A percentile compares a stretch with the other conserved stretches of the same genome.
Evolutionary conservation across 352 stramenopile species (phyloP).

Genomic region (Phytophthora sansomeana): DNA sequence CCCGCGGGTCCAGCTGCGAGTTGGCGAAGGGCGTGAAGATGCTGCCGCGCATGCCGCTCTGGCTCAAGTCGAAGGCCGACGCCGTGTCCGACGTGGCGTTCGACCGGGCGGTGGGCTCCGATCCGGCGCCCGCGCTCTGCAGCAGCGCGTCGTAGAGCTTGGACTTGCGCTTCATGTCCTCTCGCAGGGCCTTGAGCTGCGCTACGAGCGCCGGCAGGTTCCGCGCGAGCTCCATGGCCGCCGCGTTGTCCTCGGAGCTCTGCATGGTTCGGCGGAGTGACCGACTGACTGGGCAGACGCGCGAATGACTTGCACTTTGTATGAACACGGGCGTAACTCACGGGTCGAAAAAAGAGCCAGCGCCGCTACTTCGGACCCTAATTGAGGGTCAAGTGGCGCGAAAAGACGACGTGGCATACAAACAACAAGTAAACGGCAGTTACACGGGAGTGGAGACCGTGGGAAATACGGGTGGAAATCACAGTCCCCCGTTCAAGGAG

Average conservation of each 20-base stretch:
- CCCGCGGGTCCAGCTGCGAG: conserved; percentile 36
- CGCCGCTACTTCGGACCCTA: background rate
- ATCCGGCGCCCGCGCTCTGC: conserved; percentile 16
- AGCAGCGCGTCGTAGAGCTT: conserved; percentile 76
- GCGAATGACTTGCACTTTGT: too few relatives aligned
- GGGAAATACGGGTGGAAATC: conserved; percentile 2
- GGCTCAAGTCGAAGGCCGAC: conserved; percentile 24
- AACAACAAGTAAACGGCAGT: background rate
- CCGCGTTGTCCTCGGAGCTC: conserved; percentile 16
- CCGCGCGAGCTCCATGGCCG: conserved; percentile 55
- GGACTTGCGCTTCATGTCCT: conserved; percentile 76
- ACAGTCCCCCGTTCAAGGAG: conserved; percentile 19
- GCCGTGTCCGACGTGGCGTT: background rate
- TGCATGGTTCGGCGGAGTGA: conserved; percentile 21
- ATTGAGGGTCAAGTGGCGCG: background rate
- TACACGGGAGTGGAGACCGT: background rate
- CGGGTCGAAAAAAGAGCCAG: background rate
- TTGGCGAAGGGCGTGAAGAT: conserved; percentile 55
- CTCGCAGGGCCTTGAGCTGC: conserved; percentile 65
- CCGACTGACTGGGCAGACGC: background rate
- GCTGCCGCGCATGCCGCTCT: conserved; percentile 41
- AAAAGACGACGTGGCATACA: background rate
- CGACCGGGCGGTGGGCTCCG: background rate
- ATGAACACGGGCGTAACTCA: background rate
- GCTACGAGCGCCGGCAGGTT: conserved; percentile 72